Evolutionary conservation across 495 filamentous ascomycete genomes (phyloP).

Genomic region (Xylaria telfairii): DNA sequence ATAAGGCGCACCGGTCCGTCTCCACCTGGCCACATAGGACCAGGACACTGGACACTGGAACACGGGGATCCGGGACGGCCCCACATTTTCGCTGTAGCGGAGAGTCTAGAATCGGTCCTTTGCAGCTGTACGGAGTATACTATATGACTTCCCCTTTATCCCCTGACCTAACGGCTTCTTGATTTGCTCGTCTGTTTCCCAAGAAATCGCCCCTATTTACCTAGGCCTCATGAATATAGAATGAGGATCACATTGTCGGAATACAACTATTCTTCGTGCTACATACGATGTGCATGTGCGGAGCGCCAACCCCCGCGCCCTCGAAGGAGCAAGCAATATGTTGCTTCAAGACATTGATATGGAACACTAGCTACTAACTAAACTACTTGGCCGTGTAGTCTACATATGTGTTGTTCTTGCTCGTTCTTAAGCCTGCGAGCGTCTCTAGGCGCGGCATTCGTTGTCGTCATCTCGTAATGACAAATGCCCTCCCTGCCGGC

Average conservation of each 20-base stretch:
- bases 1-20: not conserved
- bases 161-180: not conserved
- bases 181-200: not conserved
- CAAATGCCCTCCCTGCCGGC: not conserved
- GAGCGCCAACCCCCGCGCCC: slow-evolving; percentile 37
- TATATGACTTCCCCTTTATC: slow-evolving; percentile 6
- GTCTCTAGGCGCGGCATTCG: not conserved
- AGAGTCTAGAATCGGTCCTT: not conserved
- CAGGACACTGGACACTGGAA: not conserved
- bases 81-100: not conserved
- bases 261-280: not conserved
- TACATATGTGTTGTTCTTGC: too few species aligned
- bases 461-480: not conserved
- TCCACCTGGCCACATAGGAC: not conserved
- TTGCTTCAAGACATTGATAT: not conserved
- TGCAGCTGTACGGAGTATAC: not conserved
- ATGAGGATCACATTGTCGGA: too few species aligned
- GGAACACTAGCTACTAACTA: not conserved
- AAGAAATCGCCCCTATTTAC: not conserved
- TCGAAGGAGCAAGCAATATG: slow-evolving; percentile 16
- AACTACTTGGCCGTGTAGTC: too few species aligned
- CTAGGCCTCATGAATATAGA: too few species aligned
- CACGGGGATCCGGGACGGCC: slow-evolving; percentile 5
- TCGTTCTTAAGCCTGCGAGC: not conserved
- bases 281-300: too few species aligned